These are phyloP conservation scores for Tolypocladium tundrense DNA, from an alignment of 2,329 filamentous ascomycete species.

Conservation along the genomic window DNA sequence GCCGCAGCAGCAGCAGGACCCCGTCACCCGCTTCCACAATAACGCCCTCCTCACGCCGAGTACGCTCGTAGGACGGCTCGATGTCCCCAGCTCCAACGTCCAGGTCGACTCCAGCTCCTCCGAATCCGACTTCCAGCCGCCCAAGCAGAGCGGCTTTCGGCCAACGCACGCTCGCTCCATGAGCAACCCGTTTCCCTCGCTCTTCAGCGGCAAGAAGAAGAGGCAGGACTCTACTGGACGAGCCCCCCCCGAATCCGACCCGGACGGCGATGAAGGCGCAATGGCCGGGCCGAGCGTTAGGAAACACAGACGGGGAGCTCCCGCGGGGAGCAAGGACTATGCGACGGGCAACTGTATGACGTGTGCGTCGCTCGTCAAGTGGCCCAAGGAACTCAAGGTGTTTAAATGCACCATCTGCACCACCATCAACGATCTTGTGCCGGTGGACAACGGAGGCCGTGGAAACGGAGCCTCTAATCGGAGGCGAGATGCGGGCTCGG, in stretches of 20 bases:
- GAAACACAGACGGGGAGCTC: slow-evolving; percentile 23
- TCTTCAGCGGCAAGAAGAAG: slow-evolving; percentile 54
- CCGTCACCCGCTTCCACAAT: slow-evolving; percentile 25
- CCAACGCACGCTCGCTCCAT: slow-evolving; percentile 44
- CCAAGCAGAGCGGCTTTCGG: slow-evolving; percentile 9
- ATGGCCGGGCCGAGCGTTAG: slow-evolving; percentile 4
- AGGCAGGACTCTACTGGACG: slow-evolving; percentile 30
- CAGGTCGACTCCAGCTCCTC: slow-evolving; percentile 33
- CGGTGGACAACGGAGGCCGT: slow-evolving; percentile 12
- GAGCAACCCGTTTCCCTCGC: slow-evolving; percentile 69
- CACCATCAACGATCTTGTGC: slow-evolving; percentile 67
- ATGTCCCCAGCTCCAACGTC: slow-evolving; percentile 16
- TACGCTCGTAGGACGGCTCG: slow-evolving; percentile 14
- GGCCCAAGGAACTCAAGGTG: slow-evolving; percentile 61
- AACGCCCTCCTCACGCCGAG: slow-evolving; percentile 22
- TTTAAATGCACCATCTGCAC: slow-evolving; percentile 79
- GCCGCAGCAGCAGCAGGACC: slow-evolving; percentile 14
- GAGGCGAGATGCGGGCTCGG: slow-evolving; percentile 12
- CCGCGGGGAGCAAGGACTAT: slow-evolving; percentile 42
- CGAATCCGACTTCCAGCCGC: slow-evolving; percentile 28
- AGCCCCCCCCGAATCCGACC: slow-evolving; percentile 20
- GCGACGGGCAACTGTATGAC: slow-evolving; percentile 72
- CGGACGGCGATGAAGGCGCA: slow-evolving; percentile 12
- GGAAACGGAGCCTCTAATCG: slow-evolving; percentile 9
- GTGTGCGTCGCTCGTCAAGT: slow-evolving; percentile 70